phyloP scores from a whole-genome alignment of 177 flowering plant genomes.

The Vitis hybrid region DNA sequence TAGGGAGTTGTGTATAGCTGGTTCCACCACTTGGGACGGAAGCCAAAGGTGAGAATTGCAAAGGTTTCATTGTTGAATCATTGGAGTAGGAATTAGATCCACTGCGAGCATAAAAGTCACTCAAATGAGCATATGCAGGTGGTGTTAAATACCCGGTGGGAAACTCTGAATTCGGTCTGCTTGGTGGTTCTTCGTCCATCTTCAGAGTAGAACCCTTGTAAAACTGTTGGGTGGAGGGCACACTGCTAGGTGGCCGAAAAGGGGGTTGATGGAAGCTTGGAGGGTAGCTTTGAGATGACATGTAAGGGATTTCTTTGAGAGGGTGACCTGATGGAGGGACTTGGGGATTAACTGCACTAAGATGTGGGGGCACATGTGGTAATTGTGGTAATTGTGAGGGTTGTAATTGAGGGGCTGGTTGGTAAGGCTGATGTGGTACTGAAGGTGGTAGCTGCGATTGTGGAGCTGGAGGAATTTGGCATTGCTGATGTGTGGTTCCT shows the following conservation, averaged over 20 bases:
- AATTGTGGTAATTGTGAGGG: slow-evolving; percentile 1
- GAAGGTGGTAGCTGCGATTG: slow-evolving; percentile 10
- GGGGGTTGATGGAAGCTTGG: slow-evolving; percentile 2
- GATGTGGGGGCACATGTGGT: slow-evolving; percentile 8
- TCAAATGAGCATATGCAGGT: background rate
- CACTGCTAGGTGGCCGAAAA: background rate
- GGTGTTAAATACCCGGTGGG: slow-evolving; percentile 3
- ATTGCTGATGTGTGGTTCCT: slow-evolving; percentile 12
- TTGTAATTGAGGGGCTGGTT: slow-evolving; percentile 10
- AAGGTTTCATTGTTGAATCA: slow-evolving; percentile 10
- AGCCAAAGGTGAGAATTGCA: slow-evolving; percentile 4
- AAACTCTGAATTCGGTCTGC: slow-evolving; percentile 5
- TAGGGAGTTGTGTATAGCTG: slow-evolving; percentile 15
- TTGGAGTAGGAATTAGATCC: slow-evolving; percentile 3
- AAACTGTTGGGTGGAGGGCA: slow-evolving; percentile 9
- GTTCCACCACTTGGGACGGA: slow-evolving; percentile 5
- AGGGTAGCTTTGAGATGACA: slow-evolving; percentile 10
- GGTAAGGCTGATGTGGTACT: slow-evolving; percentile 11
- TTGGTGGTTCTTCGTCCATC: slow-evolving; percentile 6
- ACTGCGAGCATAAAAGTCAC: background rate
- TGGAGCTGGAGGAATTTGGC: slow-evolving; percentile 9
- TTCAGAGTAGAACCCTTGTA: slow-evolving; percentile 5
- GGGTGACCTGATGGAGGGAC: slow-evolving; percentile 1
- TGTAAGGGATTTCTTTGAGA: slow-evolving; percentile 6
- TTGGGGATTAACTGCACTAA: slow-evolving; percentile 6